Evolutionary conservation across 1,284 basidiomycete genomes (phyloP), one percentile per base, ranked within the genome.

Genomic region (Moesziomyces aphidis): DNA sequence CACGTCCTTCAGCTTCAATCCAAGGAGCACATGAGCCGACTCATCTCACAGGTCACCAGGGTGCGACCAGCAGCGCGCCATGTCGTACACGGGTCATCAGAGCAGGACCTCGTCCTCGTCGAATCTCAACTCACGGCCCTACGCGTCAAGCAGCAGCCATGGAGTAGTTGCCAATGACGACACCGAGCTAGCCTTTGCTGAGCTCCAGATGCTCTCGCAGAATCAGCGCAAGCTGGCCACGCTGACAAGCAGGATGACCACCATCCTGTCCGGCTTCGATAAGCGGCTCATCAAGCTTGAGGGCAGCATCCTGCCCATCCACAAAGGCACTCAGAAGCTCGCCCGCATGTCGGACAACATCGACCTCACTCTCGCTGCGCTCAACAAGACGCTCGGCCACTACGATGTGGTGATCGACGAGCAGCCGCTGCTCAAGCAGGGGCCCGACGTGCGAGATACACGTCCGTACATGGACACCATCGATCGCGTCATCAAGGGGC

Each of bases 201-300:
- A 86, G 74, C 77, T 86, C 15, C 82, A 85, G 54, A 76, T 86
- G 34, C 75, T 86, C 28, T 80, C 82, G 24, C 85, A 85, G 67
- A 86, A 85, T 43, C 83, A 86, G 64, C 66, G 73, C 7, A 85
- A 86, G 42, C 80, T 84, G 7, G 77, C 78, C 15, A 77, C 74
- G 7, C 82, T 86, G 61, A 85, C 85, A 21, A 75, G 74, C 36
- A 68, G 83, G 13, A 86, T 86, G 85, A 83, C 85, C 23, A 73
- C 77, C 21, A 83, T 85, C 55, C 76, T 87, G 17, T 82, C 82
- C n/a, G 78, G 83, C 28, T 85, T 87, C 62, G 86, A 87, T 70
- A 83, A 85, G 55, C 78, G 86, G 39, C 76, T 84, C 21, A 77
- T 76, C 63, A 79, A 76, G 58, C 76, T 85, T 28, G 83, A 85